A percentile compares a stretch with the other conserved stretches of the same genome.
Evolutionary conservation across 2,329 filamentous ascomycete species (phyloP).

Genomic region (Epichloe baconii): DNA sequence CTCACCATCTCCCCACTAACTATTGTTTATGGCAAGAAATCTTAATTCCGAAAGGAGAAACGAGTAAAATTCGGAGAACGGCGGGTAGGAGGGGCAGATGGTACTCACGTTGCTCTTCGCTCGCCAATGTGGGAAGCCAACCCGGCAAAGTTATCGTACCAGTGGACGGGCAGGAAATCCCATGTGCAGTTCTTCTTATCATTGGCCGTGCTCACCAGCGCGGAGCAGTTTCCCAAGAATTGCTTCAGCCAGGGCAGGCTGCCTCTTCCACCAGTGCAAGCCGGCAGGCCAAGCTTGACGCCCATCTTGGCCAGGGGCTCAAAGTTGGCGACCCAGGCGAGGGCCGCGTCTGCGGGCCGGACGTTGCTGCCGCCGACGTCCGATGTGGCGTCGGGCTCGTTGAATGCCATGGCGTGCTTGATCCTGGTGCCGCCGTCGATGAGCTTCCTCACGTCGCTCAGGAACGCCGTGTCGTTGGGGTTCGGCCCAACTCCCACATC

Average conservation of each 20-base stretch:
- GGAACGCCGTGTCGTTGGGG: slow-evolving; percentile 44
- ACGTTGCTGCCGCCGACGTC: slow-evolving; percentile 50
- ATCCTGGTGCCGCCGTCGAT: slow-evolving; percentile 43
- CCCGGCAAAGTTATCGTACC: slow-evolving; percentile 58
- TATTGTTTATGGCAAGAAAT: too few relatives aligned
- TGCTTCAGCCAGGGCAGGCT: slow-evolving; percentile 55
- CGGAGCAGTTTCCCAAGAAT: slow-evolving; percentile 52
- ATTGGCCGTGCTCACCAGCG: slow-evolving; percentile 33
- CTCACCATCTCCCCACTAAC: too few relatives aligned
- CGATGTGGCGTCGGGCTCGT: slow-evolving; percentile 56
- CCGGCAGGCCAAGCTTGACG: slow-evolving; percentile 56
- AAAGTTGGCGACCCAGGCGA: slow-evolving; percentile 58
- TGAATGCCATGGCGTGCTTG: slow-evolving; percentile 59
- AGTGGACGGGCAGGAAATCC: slow-evolving; percentile 52
- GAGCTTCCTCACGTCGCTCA: slow-evolving; percentile 41
- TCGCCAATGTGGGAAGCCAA: slow-evolving; percentile 54
- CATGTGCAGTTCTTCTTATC: slow-evolving; percentile 41
- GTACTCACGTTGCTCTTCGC: slow-evolving; percentile 20
- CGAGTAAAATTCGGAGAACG: background rate
- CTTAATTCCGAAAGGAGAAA: background rate
- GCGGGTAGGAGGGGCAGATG: background rate
- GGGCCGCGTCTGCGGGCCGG: slow-evolving; percentile 45
- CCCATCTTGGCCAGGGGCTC: slow-evolving; percentile 53
- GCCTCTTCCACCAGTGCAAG: slow-evolving; percentile 46
- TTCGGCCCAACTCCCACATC: slow-evolving; percentile 51